Percentiles rank a stretch among this genome's conserved stretches.
phyloP scores from a whole-genome alignment of 2,329 filamentous ascomycete genomes.

The Fusarium nisikadoi region DNA sequence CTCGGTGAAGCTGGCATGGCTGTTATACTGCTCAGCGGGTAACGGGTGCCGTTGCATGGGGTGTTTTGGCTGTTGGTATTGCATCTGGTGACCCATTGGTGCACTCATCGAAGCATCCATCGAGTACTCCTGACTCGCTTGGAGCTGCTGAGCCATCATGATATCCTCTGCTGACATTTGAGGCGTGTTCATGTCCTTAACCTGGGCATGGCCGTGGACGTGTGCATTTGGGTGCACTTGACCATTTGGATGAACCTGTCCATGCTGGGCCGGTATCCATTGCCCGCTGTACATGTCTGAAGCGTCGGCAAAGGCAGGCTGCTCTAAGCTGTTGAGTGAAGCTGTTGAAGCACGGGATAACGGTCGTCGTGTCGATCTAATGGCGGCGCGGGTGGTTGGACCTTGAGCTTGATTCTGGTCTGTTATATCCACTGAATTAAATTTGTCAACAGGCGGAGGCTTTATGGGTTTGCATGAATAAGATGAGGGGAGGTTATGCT shows the following conservation, averaged over 20 bases:
- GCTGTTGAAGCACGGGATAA: constrained; percentile 67
- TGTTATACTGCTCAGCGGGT: constrained; percentile 63
- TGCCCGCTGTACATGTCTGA: constrained; percentile 59
- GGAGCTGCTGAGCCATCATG: constrained; percentile 67
- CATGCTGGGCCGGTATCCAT: constrained; percentile 55
- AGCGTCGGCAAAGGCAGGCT: constrained; percentile 55
- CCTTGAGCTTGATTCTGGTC: constrained; percentile 43
- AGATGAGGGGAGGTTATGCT: background rate
- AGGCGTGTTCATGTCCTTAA: constrained; percentile 56
- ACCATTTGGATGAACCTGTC: constrained; percentile 30
- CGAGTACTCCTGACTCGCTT: constrained; percentile 61
- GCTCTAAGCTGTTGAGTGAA: constrained; percentile 67
- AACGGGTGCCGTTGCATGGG: constrained; percentile 61
- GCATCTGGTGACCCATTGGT: constrained; percentile 54
- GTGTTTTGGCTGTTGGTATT: constrained; percentile 54
- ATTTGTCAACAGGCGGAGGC: constrained; percentile 32
- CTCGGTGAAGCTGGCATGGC: constrained; percentile 66
- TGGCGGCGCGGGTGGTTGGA: constrained; percentile 46
- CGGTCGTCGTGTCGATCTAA: constrained; percentile 61
- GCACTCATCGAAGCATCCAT: constrained; percentile 60
- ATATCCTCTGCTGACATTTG: constrained; percentile 69
- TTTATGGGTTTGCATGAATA: constrained; percentile 12
- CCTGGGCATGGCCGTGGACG: constrained; percentile 49
- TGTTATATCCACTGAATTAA: constrained; percentile 42
- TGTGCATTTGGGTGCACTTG: constrained; percentile 27